These are phyloP conservation scores for Biscogniauxia marginata DNA, from an alignment of 2,329 filamentous ascomycete genomes.

Conservation along the genomic window DNA sequence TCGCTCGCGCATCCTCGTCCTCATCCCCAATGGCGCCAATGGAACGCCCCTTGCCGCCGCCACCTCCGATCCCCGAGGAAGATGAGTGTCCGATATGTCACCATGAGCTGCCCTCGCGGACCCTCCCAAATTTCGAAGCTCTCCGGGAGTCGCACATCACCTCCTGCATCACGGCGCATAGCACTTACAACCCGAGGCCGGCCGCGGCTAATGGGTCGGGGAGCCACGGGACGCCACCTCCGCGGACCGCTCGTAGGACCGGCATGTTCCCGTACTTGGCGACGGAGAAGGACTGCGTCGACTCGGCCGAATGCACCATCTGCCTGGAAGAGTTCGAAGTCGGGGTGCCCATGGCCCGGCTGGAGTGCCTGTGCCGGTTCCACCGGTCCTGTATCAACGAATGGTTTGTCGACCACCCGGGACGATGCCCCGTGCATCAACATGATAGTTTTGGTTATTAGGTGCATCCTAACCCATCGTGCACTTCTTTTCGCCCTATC, in stretches of 20 bases:
- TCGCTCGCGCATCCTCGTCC: constrained; percentile 32
- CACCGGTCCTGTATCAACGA: constrained; percentile 59
- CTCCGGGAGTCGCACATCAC: constrained; percentile 59
- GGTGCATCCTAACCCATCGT: not conserved
- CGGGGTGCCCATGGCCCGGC: constrained; percentile 60
- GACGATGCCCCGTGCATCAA: constrained; percentile 64
- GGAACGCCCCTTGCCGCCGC: constrained; percentile 35
- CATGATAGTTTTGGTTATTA: constrained; percentile 59
- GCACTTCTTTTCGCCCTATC: not conserved
- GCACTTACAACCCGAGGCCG: constrained; percentile 43
- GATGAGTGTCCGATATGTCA: constrained; percentile 80
- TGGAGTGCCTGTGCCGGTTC: constrained; percentile 67
- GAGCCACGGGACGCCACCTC: constrained; percentile 28
- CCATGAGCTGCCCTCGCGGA: constrained; percentile 61
- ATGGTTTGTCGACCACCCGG: constrained; percentile 63
- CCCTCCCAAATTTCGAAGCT: constrained; percentile 51
- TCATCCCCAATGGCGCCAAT: constrained; percentile 39
- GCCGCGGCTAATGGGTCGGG: constrained; percentile 21
- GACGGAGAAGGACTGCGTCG: constrained; percentile 68
- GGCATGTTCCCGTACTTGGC: constrained; percentile 64
- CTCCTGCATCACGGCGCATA: constrained; percentile 55
- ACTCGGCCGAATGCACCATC: constrained; percentile 66
- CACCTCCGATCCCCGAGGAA: constrained; percentile 62
- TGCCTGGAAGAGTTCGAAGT: constrained; percentile 66
- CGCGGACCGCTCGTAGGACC: constrained; percentile 45